A percentile compares a stretch with the other conserved stretches of the same genome.
Conservation (phyloP, 768 basidiomycete species). For the Kwoniella newhampshirensis region DNA sequence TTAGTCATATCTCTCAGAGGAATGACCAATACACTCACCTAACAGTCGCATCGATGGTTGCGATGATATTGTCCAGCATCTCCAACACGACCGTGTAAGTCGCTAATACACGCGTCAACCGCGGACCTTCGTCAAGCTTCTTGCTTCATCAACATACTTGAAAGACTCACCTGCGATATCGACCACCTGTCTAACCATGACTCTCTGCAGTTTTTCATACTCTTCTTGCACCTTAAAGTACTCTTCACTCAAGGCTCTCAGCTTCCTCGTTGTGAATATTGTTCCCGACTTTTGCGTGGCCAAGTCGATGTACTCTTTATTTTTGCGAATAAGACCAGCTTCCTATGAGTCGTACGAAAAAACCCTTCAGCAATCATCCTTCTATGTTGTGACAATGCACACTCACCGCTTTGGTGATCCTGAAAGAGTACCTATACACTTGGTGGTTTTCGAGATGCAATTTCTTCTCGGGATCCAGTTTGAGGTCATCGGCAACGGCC, state of each 20-base stretch:
- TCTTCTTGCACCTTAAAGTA: constrained; percentile 66
- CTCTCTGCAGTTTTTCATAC: constrained; percentile 74
- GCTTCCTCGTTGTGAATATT: constrained; percentile 76
- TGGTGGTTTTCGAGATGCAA: constrained; percentile 89
- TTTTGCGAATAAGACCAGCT: constrained; percentile 65
- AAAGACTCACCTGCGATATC: constrained; percentile 74
- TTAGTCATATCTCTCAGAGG: constrained; percentile 3
- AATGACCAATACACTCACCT: constrained; percentile 60
- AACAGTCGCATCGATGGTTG: constrained; percentile 85
- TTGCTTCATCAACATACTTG: background rate
- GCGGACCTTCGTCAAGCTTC: no score
- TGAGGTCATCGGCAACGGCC: constrained; percentile 66
- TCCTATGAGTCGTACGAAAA: no score
- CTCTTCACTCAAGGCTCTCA: constrained; percentile 72
- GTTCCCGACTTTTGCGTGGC: constrained; percentile 80
- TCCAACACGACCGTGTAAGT: constrained; percentile 90
- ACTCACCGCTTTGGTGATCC: constrained; percentile 83
- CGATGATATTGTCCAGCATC: constrained; percentile 74
- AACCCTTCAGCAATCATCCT: no score
- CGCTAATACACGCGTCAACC: constrained; percentile 58
- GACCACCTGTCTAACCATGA: constrained; percentile 88
- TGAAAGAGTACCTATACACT: constrained; percentile 86
- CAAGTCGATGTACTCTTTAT: constrained; percentile 75
- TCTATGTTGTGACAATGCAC: no score
- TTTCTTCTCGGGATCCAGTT: constrained; percentile 87